Base-by-base conservation (phyloP, 2,329 filamentous ascomycete genomes). In the Pleomassaria siparia region DNA sequence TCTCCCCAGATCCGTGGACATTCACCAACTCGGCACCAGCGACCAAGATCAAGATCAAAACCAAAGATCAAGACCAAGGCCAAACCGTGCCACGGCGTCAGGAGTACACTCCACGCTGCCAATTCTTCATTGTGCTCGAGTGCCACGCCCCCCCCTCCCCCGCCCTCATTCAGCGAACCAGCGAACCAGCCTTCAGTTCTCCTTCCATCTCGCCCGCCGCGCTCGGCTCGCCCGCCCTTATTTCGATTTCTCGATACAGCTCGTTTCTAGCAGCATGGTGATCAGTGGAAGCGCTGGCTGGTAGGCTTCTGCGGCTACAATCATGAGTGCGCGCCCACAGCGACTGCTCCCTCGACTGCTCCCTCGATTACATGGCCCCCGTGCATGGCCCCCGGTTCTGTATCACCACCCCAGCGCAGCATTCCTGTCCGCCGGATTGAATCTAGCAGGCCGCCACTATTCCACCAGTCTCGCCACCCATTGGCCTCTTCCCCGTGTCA, bases 391-490 rank as follows among this genome's bases (percentile, higher is more conserved):
- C 64, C 65, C 58, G 55, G 63, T 58, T 47, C 57, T 58, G 65
- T 69, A 63, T 50, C 58, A 72, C 71, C 43, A 53, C 68, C 61
- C 59, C 59, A 61, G 59, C 67, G 55, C 64, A 61, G 66, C 69
- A 71, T 66, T 67, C 65, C 64, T 71, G 64, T 54, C 60, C 64
- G 54, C 70, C 71, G 65, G 63, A 67, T 62, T 67, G 62, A 64
- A 49, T 32, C 40, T 42, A 40, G 40, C 39, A 33, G 22, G 49
- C n/a, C 55, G 44, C 51, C 53, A 43, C 59, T 47, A 30, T 44
- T 44, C 55, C 55, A 58, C 54, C 47, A 53, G 54, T 25, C 52
- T 48, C 43, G 15, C 25, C 40, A 13, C 43, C 51, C 62, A 66
- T 62, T 65, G 61, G 59, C 60, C 29, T 49, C 56, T 50, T 51